Evolutionary conservation across 805 yeast species (phyloP), one percentile per base, ranked within the genome.

Genomic region (Ogataea corticis): DNA sequence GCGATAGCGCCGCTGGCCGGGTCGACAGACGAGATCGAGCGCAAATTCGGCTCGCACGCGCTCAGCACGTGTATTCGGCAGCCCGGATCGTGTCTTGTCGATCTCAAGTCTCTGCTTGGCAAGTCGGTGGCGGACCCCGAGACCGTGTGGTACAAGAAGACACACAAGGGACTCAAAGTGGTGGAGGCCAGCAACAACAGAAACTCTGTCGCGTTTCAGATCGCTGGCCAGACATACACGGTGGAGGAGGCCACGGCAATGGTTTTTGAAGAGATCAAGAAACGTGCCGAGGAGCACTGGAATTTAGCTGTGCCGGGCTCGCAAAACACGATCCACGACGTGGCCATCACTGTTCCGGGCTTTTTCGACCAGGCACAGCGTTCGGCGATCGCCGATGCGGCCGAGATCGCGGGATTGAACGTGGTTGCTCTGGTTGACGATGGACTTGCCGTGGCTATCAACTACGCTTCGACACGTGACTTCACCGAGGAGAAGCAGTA

Each of bases 361-460:
- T 83, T 68, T 55, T 87, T 83, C 51, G 66, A 72, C 30, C 79
- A 78, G 48, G 70, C 77, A 6, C 85, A 88, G 61, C 79, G 96
- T 58, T 69, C 69, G 33, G 87, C 96, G 0, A 65, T 89, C 34
- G 67, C 75, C 28, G 96, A 90, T 54, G 80, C 91, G 3, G 86
- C 84, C 29, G 77, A 74, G 39, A 72, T 86, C 41, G 87, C 96
- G 2, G 87, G 84, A 17, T 67, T 83, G 48, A 70, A 77, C 36
- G 78, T 83, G 12, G 75, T 83, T 47, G 80, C 83, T 2, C 70
- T 92, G 44, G 86, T 91, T 2, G 91, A 87, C 59, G 97, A 92
- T 63, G 97, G 97, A 13, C 68, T 88, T n/a, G 94, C 98, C 2
- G 89, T 88, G 13, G 96, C 96, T 1, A 67, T 87, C 35, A 87